Evolutionary conservation across 345 rosid species (phyloP).

Genomic region (Mangifera indica): DNA sequence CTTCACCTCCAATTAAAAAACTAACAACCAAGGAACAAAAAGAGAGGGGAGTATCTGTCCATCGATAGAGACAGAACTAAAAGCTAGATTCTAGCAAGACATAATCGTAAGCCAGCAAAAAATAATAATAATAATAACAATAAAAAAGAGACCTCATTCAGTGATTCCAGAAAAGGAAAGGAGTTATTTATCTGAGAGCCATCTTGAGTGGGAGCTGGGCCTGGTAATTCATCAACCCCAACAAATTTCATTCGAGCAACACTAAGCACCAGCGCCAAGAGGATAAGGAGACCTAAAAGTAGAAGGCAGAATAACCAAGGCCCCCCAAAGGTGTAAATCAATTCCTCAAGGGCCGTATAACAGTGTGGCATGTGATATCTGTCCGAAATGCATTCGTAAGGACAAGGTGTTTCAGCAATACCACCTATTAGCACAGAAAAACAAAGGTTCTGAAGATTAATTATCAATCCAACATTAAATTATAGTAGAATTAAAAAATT

Average conservation of each 20-base stretch:
- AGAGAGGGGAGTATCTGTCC: background rate
- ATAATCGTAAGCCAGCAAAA: background rate
- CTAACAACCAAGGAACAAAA: background rate
- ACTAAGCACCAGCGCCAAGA: conserved; percentile 92
- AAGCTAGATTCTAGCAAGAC: background rate
- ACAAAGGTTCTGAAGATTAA: background rate
- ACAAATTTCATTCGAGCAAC: conserved; percentile 98
- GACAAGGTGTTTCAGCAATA: conserved; percentile 84
- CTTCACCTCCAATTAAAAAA: conserved; percentile 10
- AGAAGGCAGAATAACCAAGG: conserved; percentile 94
- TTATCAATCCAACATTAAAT: background rate
- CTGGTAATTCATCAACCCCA: conserved; percentile 91
- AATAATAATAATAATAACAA: no score
- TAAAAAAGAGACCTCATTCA: conserved; percentile 69
- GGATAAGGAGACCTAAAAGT: conserved; percentile 81
- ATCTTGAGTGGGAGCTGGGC: conserved; percentile 87
- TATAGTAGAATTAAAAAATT: background rate
- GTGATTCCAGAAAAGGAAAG: conserved; percentile 93
- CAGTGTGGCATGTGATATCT: conserved; percentile 97
- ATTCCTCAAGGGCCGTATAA: conserved; percentile 95
- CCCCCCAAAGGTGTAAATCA: conserved; percentile 97
- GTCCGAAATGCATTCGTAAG: conserved; percentile 82
- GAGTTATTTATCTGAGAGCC: conserved; percentile 94
- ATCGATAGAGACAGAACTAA: background rate
- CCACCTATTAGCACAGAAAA: conserved; percentile 62